phyloP scores from a whole-genome alignment of 2,329 filamentous ascomycete genomes.

The Trichoderma sp. region DNA sequence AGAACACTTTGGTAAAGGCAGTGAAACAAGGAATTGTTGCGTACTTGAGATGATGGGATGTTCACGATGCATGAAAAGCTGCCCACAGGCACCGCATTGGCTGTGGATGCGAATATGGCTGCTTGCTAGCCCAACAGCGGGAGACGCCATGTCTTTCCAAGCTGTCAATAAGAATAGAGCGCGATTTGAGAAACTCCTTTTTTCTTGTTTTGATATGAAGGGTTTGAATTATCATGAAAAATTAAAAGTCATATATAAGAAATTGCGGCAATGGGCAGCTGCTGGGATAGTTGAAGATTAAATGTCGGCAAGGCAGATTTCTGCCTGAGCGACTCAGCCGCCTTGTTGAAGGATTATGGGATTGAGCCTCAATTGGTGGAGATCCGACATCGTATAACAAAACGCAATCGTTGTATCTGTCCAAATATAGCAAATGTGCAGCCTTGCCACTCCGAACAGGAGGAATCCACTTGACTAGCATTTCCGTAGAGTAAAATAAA shows the following conservation, averaged over 20 bases:
- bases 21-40: not conserved
- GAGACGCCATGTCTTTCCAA: not conserved
- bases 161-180: not conserved
- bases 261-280: not conserved
- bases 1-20: not conserved
- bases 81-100: slow-evolving; percentile 19
- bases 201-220: not conserved
- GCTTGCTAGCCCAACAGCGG: no score
- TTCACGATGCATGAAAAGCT: slow-evolving; percentile 12
- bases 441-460: no score
- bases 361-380: not conserved
- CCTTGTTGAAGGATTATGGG: not conserved
- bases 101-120: not conserved
- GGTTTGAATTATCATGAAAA: not conserved
- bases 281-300: not conserved
- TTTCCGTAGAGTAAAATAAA: no score
- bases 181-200: no score
- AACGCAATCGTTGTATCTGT: not conserved
- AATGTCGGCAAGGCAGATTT: not conserved
- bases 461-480: no score
- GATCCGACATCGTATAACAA: not conserved
- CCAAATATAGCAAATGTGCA: not conserved
- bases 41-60: not conserved
- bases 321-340: not conserved
- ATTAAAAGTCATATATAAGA: not conserved